A percentile compares a stretch with the other conserved stretches of the same genome.
phyloP scores from a whole-genome alignment of 176 grass and related monocot genomes.

The Poa pratensis region DNA sequence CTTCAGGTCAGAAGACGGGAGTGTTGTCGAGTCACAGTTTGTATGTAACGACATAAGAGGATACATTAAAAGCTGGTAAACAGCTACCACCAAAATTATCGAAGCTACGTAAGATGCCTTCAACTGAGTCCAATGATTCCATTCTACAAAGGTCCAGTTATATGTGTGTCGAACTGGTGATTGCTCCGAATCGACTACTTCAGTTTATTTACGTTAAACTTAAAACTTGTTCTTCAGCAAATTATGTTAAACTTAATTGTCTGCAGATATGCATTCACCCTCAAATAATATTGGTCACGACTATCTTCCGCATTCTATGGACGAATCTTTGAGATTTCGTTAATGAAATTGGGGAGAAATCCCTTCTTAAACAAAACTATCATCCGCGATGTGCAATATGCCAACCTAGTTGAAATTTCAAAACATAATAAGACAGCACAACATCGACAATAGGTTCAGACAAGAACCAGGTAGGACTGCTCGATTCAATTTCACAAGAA shows the following conservation, averaged over 20 bases:
- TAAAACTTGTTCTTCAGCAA: too few relatives aligned
- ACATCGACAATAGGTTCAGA: not conserved
- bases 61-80: constrained; percentile 32
- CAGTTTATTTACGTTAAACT: not conserved
- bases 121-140: constrained; percentile 36
- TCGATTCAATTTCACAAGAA: constrained; percentile 16
- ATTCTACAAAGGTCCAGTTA: not conserved
- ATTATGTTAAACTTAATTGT: not conserved
- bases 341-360: too few relatives aligned
- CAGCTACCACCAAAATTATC: constrained; percentile 53
- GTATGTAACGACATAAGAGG: not conserved
- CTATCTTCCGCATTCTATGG: too few relatives aligned
- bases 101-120: constrained; percentile 44
- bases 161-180: too few relatives aligned
- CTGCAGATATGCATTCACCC: not conserved
- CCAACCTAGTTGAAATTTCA: not conserved
- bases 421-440: not conserved
- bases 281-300: too few relatives aligned
- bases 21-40: not conserved
- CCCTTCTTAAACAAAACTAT: not conserved
- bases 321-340: too few relatives aligned
- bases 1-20: not conserved
- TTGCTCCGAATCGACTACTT: not conserved
- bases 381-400: not conserved
- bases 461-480: not conserved